A percentile compares a stretch with the other conserved stretches of the same genome.
Conservation (phyloP, 75 land plant genomes). For the Gnetum montanum region DNA sequence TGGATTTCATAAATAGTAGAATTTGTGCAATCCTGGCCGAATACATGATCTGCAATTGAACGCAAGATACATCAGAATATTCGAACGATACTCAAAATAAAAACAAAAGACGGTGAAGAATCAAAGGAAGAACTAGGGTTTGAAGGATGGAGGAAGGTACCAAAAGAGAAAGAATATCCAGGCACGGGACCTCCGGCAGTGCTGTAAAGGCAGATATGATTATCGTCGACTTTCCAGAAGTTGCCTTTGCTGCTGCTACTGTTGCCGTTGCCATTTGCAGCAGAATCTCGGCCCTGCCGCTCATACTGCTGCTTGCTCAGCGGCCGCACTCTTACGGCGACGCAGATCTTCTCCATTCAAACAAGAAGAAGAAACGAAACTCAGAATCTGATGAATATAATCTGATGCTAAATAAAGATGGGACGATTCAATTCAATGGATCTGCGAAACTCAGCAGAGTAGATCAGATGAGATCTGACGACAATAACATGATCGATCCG, state of each 20-base stretch:
- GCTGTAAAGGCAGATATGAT: conserved; percentile 61
- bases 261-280: too few species aligned
- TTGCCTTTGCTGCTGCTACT: conserved; percentile 13
- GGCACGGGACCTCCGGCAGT: conserved; percentile 56
- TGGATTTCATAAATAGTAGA: conserved; percentile 54
- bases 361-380: neutral
- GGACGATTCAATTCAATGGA: too few species aligned
- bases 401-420: too few species aligned
- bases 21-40: conserved; percentile 56
- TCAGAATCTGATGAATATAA: neutral
- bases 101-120: too few species aligned
- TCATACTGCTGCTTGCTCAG: conserved; percentile 13
- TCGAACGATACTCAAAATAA: too few species aligned
- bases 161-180: conserved; percentile 65
- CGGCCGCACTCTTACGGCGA: conserved; percentile 82
- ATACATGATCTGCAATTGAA: conserved; percentile 85
- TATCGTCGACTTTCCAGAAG: conserved; percentile 66
- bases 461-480: too few species aligned
- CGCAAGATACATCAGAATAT: too few species aligned
- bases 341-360: conserved; percentile 95
- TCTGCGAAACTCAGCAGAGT: too few species aligned
- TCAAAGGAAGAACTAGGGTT: too few species aligned
- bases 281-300: too few species aligned
- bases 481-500: too few species aligned
- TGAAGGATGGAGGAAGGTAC: too few species aligned